Percentiles rank a stretch among this genome's conserved stretches.
These are phyloP conservation scores for Spencermartinsiella ligniputridi DNA, from an alignment of 1,139 yeast species.

Conservation along the genomic window DNA sequence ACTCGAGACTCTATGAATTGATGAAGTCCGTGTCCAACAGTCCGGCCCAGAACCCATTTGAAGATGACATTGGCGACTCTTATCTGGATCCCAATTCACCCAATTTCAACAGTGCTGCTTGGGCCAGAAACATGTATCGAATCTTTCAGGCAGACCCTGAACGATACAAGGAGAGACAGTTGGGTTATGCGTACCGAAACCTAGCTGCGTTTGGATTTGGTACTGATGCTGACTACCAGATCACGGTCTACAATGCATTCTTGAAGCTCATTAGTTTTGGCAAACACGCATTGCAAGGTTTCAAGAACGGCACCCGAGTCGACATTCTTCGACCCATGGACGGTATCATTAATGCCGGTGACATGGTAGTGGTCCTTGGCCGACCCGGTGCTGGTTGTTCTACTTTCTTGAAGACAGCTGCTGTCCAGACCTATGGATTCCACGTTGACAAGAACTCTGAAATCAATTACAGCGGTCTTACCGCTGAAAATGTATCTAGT, in stretches of 20 bases:
- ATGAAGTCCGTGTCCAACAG: slow-evolving; percentile 8
- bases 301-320: slow-evolving; percentile 34
- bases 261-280: slow-evolving; percentile 26
- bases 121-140: slow-evolving; percentile 68
- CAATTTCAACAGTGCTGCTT: slow-evolving; percentile 56
- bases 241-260: slow-evolving; percentile 56
- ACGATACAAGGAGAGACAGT: slow-evolving; percentile 16
- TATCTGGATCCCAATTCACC: slow-evolving; percentile 52
- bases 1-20: neutral
- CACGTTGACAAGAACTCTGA: slow-evolving; percentile 48
- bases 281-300: slow-evolving; percentile 17
- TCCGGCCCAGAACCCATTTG: slow-evolving; percentile 19
- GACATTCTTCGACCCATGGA: slow-evolving; percentile 67
- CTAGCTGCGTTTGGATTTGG: slow-evolving; percentile 73
- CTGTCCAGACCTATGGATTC: slow-evolving; percentile 71
- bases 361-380: slow-evolving; percentile 70
- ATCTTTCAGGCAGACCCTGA: slow-evolving; percentile 18
- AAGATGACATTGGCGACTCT: slow-evolving; percentile 33
- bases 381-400: slow-evolving; percentile 88
- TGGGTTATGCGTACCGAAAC: slow-evolving; percentile 63
- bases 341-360: slow-evolving; percentile 65
- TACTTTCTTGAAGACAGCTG: slow-evolving; percentile 65
- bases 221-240: slow-evolving; percentile 73
- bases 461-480: slow-evolving; percentile 32
- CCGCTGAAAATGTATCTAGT: slow-evolving; percentile 43